Evolutionary conservation across 345 rosid genomes (phyloP).

Genomic region (Reutealis trisperma): DNA sequence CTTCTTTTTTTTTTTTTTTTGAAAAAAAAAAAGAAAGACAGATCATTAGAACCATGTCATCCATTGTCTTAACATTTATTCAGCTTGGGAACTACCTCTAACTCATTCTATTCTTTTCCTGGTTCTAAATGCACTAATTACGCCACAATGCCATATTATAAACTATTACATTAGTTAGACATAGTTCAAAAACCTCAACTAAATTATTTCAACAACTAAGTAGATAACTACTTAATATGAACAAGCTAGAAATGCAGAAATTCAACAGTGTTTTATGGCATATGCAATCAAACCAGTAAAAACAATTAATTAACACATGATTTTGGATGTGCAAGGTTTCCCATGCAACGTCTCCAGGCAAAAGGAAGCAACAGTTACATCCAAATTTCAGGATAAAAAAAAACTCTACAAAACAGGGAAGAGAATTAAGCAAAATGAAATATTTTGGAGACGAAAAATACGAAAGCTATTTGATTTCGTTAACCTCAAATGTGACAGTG

Average conservation of each 20-base stretch:
- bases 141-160: not conserved
- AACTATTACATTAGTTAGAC: not conserved
- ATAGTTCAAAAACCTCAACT: not conserved
- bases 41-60: not conserved
- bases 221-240: not conserved
- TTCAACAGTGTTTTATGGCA: not conserved
- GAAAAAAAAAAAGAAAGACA: not conserved
- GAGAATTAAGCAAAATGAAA: not conserved
- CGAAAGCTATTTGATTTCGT: conserved; percentile 20
- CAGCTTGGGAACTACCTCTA: not conserved
- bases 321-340: not conserved
- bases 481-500: conserved; percentile 73
- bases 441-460: not conserved
- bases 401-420: not conserved
- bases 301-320: not conserved
- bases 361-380: not conserved
- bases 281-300: not conserved
- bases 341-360: not conserved
- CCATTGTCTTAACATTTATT: not conserved
- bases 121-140: not conserved
- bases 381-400: not conserved
- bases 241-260: not conserved
- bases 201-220: not conserved
- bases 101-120: not conserved
- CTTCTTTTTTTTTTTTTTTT: not conserved